phyloP scores from a whole-genome alignment of 2,329 filamentous ascomycete genomes.

The Decorospora gaudefroyi region DNA sequence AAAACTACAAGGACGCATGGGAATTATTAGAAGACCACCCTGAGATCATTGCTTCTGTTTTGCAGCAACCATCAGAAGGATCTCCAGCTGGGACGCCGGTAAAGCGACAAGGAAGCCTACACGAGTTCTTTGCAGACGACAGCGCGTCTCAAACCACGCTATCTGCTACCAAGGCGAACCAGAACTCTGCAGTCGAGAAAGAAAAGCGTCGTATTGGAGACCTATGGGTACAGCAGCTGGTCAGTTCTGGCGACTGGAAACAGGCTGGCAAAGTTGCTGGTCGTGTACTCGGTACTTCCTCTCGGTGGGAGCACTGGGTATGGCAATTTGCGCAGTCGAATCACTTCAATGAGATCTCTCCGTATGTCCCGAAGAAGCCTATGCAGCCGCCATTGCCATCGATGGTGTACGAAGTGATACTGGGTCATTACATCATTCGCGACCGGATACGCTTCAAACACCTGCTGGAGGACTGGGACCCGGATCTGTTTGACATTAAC shows the following conservation, averaged over 20 bases:
- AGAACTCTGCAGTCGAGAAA: conserved; percentile 72
- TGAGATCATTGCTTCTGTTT: conserved; percentile 59
- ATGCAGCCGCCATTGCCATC: conserved; percentile 78
- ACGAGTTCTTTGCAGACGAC: conserved; percentile 75
- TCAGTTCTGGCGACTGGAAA: conserved; percentile 74
- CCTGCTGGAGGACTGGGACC: conserved; percentile 80
- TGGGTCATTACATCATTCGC: conserved; percentile 83
- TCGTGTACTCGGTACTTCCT: conserved; percentile 76
- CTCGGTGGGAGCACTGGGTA: conserved; percentile 94
- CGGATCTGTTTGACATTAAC: conserved; percentile 79
- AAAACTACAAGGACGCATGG: conserved; percentile 85
- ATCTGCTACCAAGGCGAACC: conserved; percentile 58
- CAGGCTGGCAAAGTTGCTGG: conserved; percentile 79
- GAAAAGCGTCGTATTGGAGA: conserved; percentile 93
- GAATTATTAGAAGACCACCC: conserved; percentile 86
- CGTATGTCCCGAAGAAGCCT: conserved; percentile 77
- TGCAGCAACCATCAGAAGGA: conserved; percentile 46
- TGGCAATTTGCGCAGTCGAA: conserved; percentile 86
- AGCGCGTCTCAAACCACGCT: conserved; percentile 63
- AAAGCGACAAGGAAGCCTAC: conserved; percentile 53
- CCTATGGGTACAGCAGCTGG: conserved; percentile 86
- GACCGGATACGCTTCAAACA: conserved; percentile 77
- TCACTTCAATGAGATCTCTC: conserved; percentile 86
- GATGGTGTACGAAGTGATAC: conserved; percentile 83
- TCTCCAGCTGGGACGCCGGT: conserved; percentile 52